Evolutionary conservation across 352 stramenopile genomes (phyloP), one percentile per base, ranked within the genome.

Genomic region (Aphanomyces stellatus): DNA sequence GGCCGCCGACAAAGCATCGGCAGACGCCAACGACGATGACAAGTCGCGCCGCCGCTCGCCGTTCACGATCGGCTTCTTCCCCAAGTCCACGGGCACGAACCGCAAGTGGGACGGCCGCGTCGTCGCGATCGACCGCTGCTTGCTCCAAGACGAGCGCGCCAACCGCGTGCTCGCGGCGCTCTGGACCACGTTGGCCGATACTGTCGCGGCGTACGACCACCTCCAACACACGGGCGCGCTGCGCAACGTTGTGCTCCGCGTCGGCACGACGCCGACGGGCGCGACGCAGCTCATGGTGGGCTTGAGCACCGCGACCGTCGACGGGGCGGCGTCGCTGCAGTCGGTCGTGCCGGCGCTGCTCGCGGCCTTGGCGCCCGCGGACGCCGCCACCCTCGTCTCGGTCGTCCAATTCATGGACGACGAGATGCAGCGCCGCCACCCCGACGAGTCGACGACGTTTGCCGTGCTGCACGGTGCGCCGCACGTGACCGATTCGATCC

Each of bases 11-110:
- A 77, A 77, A 34, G 27, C n/a, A 10, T 34, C 68, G 3, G 42
- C 69, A 30, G 42, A n/a, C n/a, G 46, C 46, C 24, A 22, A 49
- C 5, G 10, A 27, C 30, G 37, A 46, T 46, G n/a, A n/a, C n/a
- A n/a, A n/a, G n/a, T n/a, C n/a, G n/a, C n/a, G n/a, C n/a, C 70
- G 42, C 17, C 53, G 40, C 4, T 76, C 69, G 53, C 74, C 67
- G 24, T 88, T 88, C 53, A 89, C 83, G 15, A 72, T 89, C n/a
- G 83, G 83, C 0, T 68, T 92, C 48, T 92, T 92, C 64, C 83
- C 83, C 0, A 72, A 82, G 28, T 33, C 80, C 49, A 74, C 75
- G 60, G 56, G 64, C 43, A 65, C 69, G 42, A 40, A 57, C 27
- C 65, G 71, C 46, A 69, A 72, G 25, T 90, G 83, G 83, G 88